These are phyloP conservation scores for Tritrichomonas musculus DNA, from an alignment of 208 protist genomes.

Conservation along the genomic window DNA sequence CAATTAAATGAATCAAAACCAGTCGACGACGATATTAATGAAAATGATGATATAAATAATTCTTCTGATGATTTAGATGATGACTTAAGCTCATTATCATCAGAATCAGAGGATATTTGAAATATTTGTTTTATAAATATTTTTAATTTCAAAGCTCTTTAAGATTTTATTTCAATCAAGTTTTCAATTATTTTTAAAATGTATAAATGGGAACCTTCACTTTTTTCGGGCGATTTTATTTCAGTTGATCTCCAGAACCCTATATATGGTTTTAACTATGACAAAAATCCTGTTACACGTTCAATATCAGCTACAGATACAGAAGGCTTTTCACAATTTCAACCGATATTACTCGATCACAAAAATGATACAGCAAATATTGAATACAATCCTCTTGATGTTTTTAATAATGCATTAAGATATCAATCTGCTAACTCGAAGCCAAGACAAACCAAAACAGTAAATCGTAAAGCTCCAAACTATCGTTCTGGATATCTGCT, in stretches of 20 bases:
- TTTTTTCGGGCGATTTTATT: background rate
- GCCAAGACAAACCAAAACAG: background rate
- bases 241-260: background rate
- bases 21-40: no score
- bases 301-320: background rate
- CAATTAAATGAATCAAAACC: no score
- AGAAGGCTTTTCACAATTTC: slow-evolving; percentile 15
- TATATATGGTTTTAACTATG: slow-evolving; percentile 3
- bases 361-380: slow-evolving; percentile 20
- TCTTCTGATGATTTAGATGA: no score
- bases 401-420: background rate
- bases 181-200: no score
- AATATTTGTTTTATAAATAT: no score
- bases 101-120: no score
- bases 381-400: slow-evolving; percentile 16
- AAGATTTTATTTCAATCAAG: no score
- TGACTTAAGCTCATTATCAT: no score
- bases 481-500: background rate
- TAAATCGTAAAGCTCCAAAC: background rate
- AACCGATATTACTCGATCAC: background rate
- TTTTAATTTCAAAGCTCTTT: no score
- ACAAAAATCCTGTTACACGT: background rate
- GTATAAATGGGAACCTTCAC: no score
- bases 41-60: no score
- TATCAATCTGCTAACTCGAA: background rate